Evolutionary conservation across 148 eudicot genomes (phyloP), one percentile per base, ranked within the genome.

Genomic region (Rhododendron molle): DNA sequence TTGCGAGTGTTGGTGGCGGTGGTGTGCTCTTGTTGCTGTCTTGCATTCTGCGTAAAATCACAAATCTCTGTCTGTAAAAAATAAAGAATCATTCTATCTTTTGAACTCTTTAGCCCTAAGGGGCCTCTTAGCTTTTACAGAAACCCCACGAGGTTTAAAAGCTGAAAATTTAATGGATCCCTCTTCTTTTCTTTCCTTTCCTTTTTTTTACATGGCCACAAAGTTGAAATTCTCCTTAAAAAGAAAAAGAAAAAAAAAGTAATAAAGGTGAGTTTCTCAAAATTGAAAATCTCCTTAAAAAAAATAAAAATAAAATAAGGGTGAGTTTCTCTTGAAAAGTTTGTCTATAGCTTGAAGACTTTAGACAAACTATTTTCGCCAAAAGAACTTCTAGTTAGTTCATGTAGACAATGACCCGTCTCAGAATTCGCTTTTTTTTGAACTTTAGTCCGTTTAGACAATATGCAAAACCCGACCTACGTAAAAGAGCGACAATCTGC

Each of bases 11-110:
- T 67, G 73, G 72, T 65, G 36, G 38, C 20, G 77, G 85, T 52
- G 69, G 87, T 80, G 84, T 40, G 44, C 7, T 40, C 44, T 34
- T 62, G 60, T 12, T 76, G 79, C 77, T 88, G 62, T 86, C 89
- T 84, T 73, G 89, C 86, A 89, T 88, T 85, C 79, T 80, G 86
- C 87, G 89, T 81, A 73, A 82, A 86, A 86, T 89, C 88, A 87
- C 83, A 82, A 83, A 77, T 54, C 80, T 50, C 80, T 65, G 56
- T n/a, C n/a, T n/a, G n/a, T n/a, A n/a, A 77, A 69, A 56, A 71
- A 36, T 21, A 43, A n/a, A 77, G 88, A 84, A 89, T 89, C 87
- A 86, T 89, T 86, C 85, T 32, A 86, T 44, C 91, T 85, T 89
- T 89, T 87, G 86, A 89, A 85, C 54, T 69, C 84, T 85, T 83